Evolutionary conservation across 108 stramenopile species (phyloP).

Genomic region (Cyclotella baltica): DNA sequence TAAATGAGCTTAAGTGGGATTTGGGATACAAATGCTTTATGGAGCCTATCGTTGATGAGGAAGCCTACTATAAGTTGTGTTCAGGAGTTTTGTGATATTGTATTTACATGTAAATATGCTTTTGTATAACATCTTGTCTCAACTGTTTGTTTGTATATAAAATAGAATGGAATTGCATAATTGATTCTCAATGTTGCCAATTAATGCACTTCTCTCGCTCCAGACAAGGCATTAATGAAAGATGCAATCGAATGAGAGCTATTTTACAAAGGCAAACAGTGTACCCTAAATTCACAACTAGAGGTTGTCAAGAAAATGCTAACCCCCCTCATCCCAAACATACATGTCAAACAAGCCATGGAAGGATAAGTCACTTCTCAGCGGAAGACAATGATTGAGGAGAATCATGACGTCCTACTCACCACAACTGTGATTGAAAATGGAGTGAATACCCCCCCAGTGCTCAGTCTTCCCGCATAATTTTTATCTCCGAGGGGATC

Average conservation of each 20-base stretch:
- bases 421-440: constrained; percentile 98
- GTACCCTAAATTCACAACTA: constrained; percentile 85
- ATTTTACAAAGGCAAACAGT: constrained; percentile 86
- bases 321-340: constrained; percentile 66
- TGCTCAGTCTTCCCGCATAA: too few species aligned
- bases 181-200: neutral
- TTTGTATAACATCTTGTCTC: neutral
- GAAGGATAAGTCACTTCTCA: constrained; percentile 72
- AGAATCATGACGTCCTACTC: constrained; percentile 86
- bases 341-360: constrained; percentile 89
- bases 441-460: constrained; percentile 96
- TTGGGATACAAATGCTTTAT: constrained; percentile 90
- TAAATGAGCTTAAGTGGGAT: constrained; percentile 97
- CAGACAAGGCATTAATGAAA: constrained; percentile 60
- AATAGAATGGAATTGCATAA: too few species aligned
- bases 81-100: constrained; percentile 62
- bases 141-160: too few species aligned
- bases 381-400: constrained; percentile 90
- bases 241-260: constrained; percentile 79
- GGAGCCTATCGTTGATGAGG: constrained; percentile 87
- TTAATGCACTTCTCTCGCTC: neutral
- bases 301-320: constrained; percentile 72
- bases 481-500: too few species aligned
- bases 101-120: too few species aligned
- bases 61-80: constrained; percentile 86